These are phyloP conservation scores for Trichosporon inkin DNA, from an alignment of 1,284 basidiomycete species.

Conservation along the genomic window DNA sequence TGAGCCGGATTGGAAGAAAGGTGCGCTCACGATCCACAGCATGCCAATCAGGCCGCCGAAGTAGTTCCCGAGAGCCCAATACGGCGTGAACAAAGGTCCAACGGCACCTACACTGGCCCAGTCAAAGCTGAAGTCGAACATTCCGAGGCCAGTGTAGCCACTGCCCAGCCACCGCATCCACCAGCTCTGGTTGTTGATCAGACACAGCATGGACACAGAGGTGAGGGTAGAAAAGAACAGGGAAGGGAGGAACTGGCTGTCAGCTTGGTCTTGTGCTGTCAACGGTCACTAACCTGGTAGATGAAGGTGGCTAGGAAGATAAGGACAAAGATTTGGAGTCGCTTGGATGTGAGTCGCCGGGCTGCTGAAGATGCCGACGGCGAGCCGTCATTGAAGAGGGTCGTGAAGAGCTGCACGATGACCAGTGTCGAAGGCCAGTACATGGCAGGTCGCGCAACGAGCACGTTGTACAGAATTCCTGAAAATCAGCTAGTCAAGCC, in stretches of 20 bases:
- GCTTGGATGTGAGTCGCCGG: constrained; percentile 39
- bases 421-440: constrained; percentile 54
- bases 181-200: constrained; percentile 50
- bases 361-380: constrained; percentile 16
- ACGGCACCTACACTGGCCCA: constrained; percentile 53
- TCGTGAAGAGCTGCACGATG: constrained; percentile 54
- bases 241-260: constrained; percentile 52
- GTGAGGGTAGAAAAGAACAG: constrained; percentile 54
- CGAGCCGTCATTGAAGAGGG: constrained; percentile 47
- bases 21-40: constrained; percentile 51
- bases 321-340: constrained; percentile 52
- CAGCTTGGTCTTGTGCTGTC: neutral
- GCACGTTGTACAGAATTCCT: constrained; percentile 50
- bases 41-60: constrained; percentile 49
- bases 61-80: constrained; percentile 53
- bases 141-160: constrained; percentile 55
- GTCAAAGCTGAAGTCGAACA: constrained; percentile 54
- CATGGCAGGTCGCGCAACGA: constrained; percentile 47
- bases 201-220: constrained; percentile 53
- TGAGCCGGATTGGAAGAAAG: neutral
- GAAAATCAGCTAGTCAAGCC: neutral
- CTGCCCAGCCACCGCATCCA: constrained; percentile 52
- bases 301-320: constrained; percentile 50
- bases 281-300: constrained; percentile 37
- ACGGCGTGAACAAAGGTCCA: constrained; percentile 54